Evolutionary conservation across 1,284 basidiomycete genomes (phyloP).

Genomic region (Hortiboletus rubellus): DNA sequence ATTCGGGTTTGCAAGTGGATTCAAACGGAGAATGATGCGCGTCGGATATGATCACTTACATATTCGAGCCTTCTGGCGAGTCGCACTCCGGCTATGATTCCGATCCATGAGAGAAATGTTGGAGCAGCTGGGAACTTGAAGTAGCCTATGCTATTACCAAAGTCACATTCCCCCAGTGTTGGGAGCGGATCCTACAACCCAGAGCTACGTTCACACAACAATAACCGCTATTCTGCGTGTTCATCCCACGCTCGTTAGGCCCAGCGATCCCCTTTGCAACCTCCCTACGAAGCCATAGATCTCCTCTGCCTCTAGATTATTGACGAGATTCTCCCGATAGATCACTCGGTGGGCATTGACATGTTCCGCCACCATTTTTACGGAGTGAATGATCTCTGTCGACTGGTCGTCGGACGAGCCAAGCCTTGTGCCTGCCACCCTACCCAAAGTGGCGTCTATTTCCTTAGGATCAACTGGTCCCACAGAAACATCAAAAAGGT

Average conservation of each 20-base stretch:
- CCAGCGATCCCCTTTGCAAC: constrained; percentile 49
- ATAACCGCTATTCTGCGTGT: too few relatives aligned
- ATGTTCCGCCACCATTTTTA: constrained; percentile 49
- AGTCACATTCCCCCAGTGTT: too few relatives aligned
- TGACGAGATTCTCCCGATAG: constrained; percentile 51
- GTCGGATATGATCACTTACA: too few relatives aligned
- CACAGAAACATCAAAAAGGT: constrained; percentile 47
- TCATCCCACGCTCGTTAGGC: constrained; percentile 33
- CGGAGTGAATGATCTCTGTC: constrained; percentile 34
- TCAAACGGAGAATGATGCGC: too few relatives aligned
- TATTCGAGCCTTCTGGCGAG: too few relatives aligned
- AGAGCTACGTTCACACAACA: too few relatives aligned
- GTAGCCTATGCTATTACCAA: too few relatives aligned
- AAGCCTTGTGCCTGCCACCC: constrained; percentile 1
- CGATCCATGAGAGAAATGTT: too few relatives aligned
- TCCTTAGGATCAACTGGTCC: constrained; percentile 46
- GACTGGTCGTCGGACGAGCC: constrained; percentile 5
- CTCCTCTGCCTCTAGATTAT: constrained; percentile 55
- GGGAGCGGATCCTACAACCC: too few relatives aligned
- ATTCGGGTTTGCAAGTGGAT: too few relatives aligned
- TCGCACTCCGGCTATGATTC: too few relatives aligned
- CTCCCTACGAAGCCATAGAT: constrained; percentile 50
- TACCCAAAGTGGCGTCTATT: constrained; percentile 36
- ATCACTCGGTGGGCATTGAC: constrained; percentile 54
- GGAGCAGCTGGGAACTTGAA: too few relatives aligned